Percentiles rank a stretch among this genome's conserved stretches.
These are phyloP conservation scores for Aspergillus sp. DNA, from an alignment of 2,329 filamentous ascomycete species.

Conservation along the genomic window DNA sequence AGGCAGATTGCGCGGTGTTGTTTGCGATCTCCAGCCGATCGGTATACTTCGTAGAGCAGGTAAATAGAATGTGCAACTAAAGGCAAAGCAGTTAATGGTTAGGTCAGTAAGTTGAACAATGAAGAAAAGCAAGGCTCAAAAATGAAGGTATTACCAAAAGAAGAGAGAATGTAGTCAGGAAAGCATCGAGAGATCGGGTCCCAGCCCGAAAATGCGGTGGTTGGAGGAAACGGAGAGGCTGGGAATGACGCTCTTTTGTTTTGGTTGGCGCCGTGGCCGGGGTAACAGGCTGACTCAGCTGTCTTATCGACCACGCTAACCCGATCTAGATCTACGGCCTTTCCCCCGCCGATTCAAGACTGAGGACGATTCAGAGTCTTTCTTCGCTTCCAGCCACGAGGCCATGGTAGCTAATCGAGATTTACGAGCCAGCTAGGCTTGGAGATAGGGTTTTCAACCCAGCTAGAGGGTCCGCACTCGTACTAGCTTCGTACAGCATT, in stretches of 20 bases:
- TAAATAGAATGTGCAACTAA: background rate
- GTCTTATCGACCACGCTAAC: constrained; percentile 13
- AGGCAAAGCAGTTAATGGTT: constrained; percentile 1
- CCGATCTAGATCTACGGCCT: background rate
- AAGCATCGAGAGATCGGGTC: constrained; percentile 12
- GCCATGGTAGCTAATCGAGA: background rate
- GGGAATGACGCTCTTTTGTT: constrained; percentile 32
- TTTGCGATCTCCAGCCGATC: background rate
- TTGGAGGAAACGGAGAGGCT: constrained; percentile 37
- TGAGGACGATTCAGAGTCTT: no score
- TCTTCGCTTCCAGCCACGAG: background rate
- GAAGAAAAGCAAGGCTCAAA: background rate
- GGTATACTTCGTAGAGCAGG: background rate
- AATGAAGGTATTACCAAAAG: background rate
- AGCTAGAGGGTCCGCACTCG: background rate
- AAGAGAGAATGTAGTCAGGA: constrained; percentile 6
- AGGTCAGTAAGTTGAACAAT: constrained; percentile 8
- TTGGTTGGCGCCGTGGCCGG: constrained; percentile 20
- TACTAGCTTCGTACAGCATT: background rate
- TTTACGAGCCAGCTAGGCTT: background rate
- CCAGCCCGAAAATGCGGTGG: constrained; percentile 34
- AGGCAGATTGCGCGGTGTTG: background rate
- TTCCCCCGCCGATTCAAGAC: background rate
- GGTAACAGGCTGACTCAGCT: constrained; percentile 32
- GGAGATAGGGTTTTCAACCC: background rate